Percentiles rank a stretch among this genome's conserved stretches.
Evolutionary conservation across 345 rosid genomes (phyloP).

Genomic region (Citrus mangshanensis): DNA sequence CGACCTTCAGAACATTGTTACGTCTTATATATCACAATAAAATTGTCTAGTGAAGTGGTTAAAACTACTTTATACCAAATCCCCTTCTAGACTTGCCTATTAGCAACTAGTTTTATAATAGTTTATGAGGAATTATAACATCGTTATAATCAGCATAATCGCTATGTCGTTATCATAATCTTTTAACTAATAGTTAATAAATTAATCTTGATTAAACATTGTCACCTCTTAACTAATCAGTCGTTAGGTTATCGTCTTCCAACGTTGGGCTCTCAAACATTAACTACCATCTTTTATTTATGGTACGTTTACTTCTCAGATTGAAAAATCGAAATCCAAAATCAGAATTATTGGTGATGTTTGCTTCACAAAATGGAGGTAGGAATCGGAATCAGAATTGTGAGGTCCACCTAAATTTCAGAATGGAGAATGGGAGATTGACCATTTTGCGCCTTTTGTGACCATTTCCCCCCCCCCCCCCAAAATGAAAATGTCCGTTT

Average conservation of each 20-base stretch:
- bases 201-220: background rate
- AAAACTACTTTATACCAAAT: conserved; percentile 10
- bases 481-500: too few relatives aligned
- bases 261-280: background rate
- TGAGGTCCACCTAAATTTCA: too few relatives aligned
- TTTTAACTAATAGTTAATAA: background rate
- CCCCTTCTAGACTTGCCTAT: background rate
- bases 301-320: too few relatives aligned
- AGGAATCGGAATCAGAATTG: too few relatives aligned
- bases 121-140: background rate
- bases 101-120: background rate
- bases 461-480: too few relatives aligned
- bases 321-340: too few relatives aligned
- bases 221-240: background rate
- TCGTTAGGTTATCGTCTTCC: background rate
- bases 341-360: fast-evolving
- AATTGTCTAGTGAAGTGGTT: conserved; percentile 18
- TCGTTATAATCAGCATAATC: too few relatives aligned
- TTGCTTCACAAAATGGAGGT: too few relatives aligned
- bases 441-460: too few relatives aligned
- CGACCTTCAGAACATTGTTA: conserved; percentile 10
- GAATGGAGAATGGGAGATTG: too few relatives aligned
- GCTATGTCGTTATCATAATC: background rate
- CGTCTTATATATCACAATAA: conserved; percentile 1
- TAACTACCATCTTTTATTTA: too few relatives aligned